Evolutionary conservation across 2,329 filamentous ascomycete genomes (phyloP), one percentile per base, ranked within the genome.

Genomic region (Ustilaginoidea virens): DNA sequence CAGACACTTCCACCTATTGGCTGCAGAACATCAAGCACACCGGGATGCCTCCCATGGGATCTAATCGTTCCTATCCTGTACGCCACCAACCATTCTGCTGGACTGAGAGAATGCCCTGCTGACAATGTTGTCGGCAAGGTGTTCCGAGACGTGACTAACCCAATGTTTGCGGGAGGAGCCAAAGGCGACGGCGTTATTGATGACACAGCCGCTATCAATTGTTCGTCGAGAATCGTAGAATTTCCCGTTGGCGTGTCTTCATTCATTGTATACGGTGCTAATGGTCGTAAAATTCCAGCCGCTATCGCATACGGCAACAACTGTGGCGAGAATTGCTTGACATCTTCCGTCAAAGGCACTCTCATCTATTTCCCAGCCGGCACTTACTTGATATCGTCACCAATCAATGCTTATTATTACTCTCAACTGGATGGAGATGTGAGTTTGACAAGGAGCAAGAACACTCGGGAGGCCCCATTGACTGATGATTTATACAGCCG

Each of bases 31-130:
- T 32, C 11, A 28, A 32, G 16, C 26, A 32, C 13, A 32, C 18
- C 7, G 30, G 30, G 6, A 14, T 24, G 4, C 22, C 30, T 2
- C 26, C 30, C 16, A 32, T 32, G 30, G 26, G 30, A 23, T 19
- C 30, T 11, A 32, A 32, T 15, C 24, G 13, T 17, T 29, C 30
- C 4, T 32, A 18, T 8, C 26, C 30, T 3, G 30, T 32, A 32
- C 15, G 30, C 29, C 13, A 32, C 30, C 7, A 26, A 32, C n/a
- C n/a, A n/a, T n/a, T n/a, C n/a, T n/a, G n/a, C n/a, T n/a, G n/a
- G n/a, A n/a, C n/a, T n/a, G n/a, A n/a, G n/a, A n/a, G n/a, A n/a
- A n/a, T n/a, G n/a, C n/a, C n/a, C n/a, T n/a, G n/a, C n/a, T n/a
- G n/a, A n/a, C n/a, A n/a, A n/a, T n/a, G n/a, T n/a, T n/a, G n/a